Evolutionary conservation across 2,329 filamentous ascomycete species (phyloP), one percentile per base, ranked within the genome.

Genomic region (Aspergillus oerlinghausenensis): DNA sequence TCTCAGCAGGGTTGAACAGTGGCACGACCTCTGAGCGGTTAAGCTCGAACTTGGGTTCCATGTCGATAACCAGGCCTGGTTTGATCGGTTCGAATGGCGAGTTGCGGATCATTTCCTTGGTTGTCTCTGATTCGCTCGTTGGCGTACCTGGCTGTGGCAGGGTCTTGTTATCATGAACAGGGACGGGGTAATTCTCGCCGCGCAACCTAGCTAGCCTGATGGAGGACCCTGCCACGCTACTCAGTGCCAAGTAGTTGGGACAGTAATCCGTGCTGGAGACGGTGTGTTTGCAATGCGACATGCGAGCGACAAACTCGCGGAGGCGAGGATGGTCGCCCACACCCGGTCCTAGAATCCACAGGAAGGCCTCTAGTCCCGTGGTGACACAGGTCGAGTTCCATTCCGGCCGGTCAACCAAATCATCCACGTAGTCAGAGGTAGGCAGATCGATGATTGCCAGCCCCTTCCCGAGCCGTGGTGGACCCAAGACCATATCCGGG

Each of bases 381-480:
- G 90, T 90, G 35, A 95, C 76, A 29, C 83, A 76, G 10, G 78
- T 65, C 40, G 83, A 82, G 19, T 80, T 76, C 86, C 89, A 92
- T 71, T 97, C 93, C 3, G 86, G 80, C 32, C 90, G 83, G 38
- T 79, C 77, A 47, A 96, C 65, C 52, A 97, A 80, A 5, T 82
- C 74, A 11, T 87, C 84, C 26, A 97, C 76, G 66, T 94, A 92
- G 7, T 85, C 83, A 1, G 71, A 60, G 14, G 86, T 83, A 1
- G 91, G 90, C 7, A 99, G 72, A 64, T 97, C 92, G 43, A 95
- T 78, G 7, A 99, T 80, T 8, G 89, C 88, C 61, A 96, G 80
- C 2, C 90, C 92, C 55, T 80, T 83, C 10, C 92, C 92, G 5
- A 82, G 80, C 55, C 85, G 81, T 3, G 81, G 75, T 10, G 86